Conservation (phyloP, 1,139 yeast species). For the Diutina sp. region DNA sequence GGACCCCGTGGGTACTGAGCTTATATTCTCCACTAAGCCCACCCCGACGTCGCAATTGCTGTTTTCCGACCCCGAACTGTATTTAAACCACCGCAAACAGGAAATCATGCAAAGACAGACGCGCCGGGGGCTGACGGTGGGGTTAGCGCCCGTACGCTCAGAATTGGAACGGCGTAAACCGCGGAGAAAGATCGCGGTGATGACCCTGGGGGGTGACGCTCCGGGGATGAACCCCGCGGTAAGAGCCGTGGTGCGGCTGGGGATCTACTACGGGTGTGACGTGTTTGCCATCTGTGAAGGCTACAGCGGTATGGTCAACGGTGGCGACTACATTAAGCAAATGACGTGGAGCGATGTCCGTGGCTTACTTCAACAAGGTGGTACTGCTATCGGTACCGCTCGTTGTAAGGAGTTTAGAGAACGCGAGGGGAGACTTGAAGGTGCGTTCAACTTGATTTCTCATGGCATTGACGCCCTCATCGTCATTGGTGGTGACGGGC, state of each 20-base stretch:
- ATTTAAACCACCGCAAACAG: slow-evolving; percentile 11
- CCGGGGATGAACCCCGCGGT: slow-evolving; percentile 98
- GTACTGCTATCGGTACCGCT: slow-evolving; percentile 94
- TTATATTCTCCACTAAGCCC: slow-evolving; percentile 29
- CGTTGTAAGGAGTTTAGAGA: slow-evolving; percentile 79
- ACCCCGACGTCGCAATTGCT: slow-evolving; percentile 16
- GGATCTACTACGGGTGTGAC: slow-evolving; percentile 80
- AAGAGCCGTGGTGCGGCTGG: slow-evolving; percentile 86
- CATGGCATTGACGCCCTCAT: slow-evolving; percentile 91
- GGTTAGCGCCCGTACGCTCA: not conserved
- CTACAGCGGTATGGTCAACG: slow-evolving; percentile 84
- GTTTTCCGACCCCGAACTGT: slow-evolving; percentile 19
- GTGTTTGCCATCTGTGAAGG: slow-evolving; percentile 95
- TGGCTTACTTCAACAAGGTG: slow-evolving; percentile 85
- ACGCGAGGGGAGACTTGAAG: slow-evolving; percentile 68
- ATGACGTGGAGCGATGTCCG: slow-evolving; percentile 91
- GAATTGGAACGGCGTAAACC: not conserved
- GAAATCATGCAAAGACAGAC: slow-evolving; percentile 8
- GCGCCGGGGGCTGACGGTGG: not conserved
- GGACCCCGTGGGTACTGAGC: slow-evolving; percentile 48
- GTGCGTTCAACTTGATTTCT: slow-evolving; percentile 71
- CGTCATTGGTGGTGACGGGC: slow-evolving; percentile 99
- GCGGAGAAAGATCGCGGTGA: slow-evolving; percentile 66
- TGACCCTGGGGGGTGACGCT: slow-evolving; percentile 98
- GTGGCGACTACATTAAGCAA: slow-evolving; percentile 63